phyloP scores from a whole-genome alignment of 495 filamentous ascomycete species.

The Penicillium salamii region DNA sequence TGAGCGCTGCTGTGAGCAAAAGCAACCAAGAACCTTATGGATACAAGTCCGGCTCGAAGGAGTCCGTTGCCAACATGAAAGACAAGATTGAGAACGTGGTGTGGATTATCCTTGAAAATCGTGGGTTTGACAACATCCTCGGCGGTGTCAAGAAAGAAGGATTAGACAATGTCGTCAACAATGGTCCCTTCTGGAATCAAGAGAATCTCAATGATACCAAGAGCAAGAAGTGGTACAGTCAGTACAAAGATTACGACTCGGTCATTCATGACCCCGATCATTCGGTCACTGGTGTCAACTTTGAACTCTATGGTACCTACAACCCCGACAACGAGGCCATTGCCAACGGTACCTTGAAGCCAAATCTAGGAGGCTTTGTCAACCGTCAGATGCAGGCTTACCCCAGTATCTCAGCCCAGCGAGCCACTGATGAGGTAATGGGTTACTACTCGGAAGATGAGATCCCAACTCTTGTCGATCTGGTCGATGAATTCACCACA shows the following conservation, averaged over 20 bases:
- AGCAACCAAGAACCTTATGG: constrained; percentile 15
- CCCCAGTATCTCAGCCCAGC: constrained; percentile 28
- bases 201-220: constrained; percentile 34
- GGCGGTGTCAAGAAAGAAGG: constrained; percentile 38
- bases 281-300: constrained; percentile 48
- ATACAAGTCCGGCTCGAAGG: constrained; percentile 26
- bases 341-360: constrained; percentile 30
- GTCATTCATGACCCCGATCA: constrained; percentile 52
- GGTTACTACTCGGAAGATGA: constrained; percentile 51
- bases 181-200: constrained; percentile 42
- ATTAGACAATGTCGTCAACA: constrained; percentile 43
- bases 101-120: constrained; percentile 45
- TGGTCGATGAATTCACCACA: constrained; percentile 50
- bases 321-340: constrained; percentile 41
- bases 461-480: constrained; percentile 42
- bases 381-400: constrained; percentile 41
- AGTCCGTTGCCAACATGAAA: constrained; percentile 38
- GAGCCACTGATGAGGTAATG: constrained; percentile 43
- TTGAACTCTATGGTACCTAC: constrained; percentile 48
- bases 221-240: constrained; percentile 36
- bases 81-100: constrained; percentile 49
- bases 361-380: constrained; percentile 47
- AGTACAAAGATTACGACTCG: constrained; percentile 42
- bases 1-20: constrained; percentile 17
- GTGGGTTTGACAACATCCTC: constrained; percentile 46